These are phyloP conservation scores for Pyracantha coccinea DNA, from an alignment of 331 rosid genomes.

Conservation along the genomic window DNA sequence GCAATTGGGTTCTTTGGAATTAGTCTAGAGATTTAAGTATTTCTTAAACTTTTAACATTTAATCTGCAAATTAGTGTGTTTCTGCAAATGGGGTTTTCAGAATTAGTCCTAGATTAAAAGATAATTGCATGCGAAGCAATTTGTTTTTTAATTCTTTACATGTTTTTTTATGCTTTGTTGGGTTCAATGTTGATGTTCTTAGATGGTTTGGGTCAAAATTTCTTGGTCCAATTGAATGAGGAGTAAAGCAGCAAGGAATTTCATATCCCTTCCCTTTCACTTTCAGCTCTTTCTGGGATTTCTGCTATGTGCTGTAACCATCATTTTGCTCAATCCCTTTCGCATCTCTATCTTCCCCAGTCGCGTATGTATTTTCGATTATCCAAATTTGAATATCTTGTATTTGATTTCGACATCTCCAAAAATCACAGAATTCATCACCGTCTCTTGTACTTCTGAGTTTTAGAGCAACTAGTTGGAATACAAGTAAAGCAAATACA, in stretches of 20 bases:
- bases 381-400: background rate
- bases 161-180: background rate
- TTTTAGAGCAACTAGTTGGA: background rate
- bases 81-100: background rate
- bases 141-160: background rate
- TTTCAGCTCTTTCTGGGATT: background rate
- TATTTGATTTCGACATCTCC: background rate
- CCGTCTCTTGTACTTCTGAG: background rate
- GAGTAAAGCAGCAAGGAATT: background rate
- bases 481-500: background rate
- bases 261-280: background rate
- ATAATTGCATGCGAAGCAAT: background rate
- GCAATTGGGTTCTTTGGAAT: background rate
- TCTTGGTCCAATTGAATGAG: conserved; percentile 1
- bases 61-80: background rate
- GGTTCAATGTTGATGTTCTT: background rate
- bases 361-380: background rate
- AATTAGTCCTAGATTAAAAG: background rate
- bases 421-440: background rate
- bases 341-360: background rate
- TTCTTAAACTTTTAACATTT: no score
- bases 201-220: background rate
- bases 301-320: background rate
- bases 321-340: background rate
- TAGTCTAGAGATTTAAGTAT: background rate